Base-by-base conservation (phyloP, 2,329 filamentous ascomycete species). In the Botrytis pseudocinerea region DNA sequence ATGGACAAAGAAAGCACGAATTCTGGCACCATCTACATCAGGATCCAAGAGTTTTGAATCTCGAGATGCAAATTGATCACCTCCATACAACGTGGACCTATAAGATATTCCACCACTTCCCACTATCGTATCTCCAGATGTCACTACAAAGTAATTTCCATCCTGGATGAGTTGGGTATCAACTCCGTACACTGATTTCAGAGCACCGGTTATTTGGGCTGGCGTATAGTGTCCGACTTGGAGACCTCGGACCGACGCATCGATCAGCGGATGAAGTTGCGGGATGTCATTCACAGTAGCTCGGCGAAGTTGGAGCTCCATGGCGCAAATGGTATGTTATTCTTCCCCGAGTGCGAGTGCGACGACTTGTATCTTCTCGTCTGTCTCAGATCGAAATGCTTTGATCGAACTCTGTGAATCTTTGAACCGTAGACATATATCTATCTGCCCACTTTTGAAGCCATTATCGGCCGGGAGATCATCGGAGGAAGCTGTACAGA, bases 1-100 rank as follows among this genome's bases (percentile, higher is more conserved):
- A 71, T 76, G 76, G 9, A 77, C 76, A 44, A 76, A 76, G n/a
- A 76, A 69, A 16, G 76, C 76, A 10, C 75, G 70, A 54, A 77
- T 73, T 60, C 75, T 77, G 0, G 75, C 75, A 4, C 74, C 73
- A 68, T 75, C 73, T 5, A 61, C 71, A 4, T 32, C 59, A 1
- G 76, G 75, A 63, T 74, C 40, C 25, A 77, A 51, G 14, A 75
- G 38, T 6, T 65, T 66, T 1, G 69, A 70, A 70, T 77, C 44
- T 48, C 74, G 73, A 18, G 57, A 42, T 8, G 68, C 70, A 68
- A 74, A 75, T 70, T 73, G 71, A 57, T 76, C 74, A 8, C 75
- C 74, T 28, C 75, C 75, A 51, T 74, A 76, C 10, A 76, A 64
- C 8, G 75, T 76, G 20, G 48, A 61, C 32, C 76, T 74, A 54